Evolutionary conservation across 352 stramenopile genomes (phyloP).

Genomic region (Pythium pyrilobum): DNA sequence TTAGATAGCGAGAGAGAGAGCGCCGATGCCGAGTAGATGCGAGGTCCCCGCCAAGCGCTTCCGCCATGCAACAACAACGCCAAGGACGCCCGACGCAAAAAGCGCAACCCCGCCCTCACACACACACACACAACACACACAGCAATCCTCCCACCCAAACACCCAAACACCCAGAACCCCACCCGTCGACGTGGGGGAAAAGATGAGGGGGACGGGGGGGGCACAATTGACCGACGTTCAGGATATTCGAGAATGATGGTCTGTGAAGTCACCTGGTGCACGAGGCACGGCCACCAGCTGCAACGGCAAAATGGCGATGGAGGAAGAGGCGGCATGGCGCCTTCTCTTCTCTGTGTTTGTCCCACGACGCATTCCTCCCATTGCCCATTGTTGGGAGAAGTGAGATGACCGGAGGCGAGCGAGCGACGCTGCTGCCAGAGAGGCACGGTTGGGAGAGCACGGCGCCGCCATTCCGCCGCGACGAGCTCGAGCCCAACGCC

Average conservation of each 20-base stretch:
- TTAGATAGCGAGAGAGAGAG: slow-evolving; percentile 1
- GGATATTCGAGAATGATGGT: slow-evolving; percentile 13
- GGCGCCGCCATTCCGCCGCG: slow-evolving; percentile 4
- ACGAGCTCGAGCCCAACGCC: not conserved
- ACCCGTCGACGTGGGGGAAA: not conserved
- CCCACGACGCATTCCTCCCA: too few relatives aligned
- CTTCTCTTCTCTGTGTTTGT: too few relatives aligned
- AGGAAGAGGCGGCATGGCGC: not conserved
- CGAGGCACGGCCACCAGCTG: not conserved
- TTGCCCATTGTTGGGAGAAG: too few relatives aligned
- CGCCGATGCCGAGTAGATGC: not conserved
- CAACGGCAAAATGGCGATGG: too few relatives aligned
- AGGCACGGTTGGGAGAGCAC: slow-evolving; percentile 28
- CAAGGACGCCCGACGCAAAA: not conserved
- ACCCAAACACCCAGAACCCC: slow-evolving; percentile 11
- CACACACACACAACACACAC: not conserved
- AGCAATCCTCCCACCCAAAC: slow-evolving; percentile 8
- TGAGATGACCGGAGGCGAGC: too few relatives aligned
- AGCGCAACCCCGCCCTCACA: slow-evolving; percentile 15
- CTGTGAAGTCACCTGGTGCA: not conserved
- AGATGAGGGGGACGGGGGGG: not conserved
- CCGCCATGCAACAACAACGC: slow-evolving; percentile 25
- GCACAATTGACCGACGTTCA: not conserved
- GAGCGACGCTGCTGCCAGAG: slow-evolving; percentile 21
- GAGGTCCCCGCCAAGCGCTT: slow-evolving; percentile 19